These are phyloP conservation scores for Lonicera japonica DNA, from an alignment of 129 eudicot species.

Conservation along the genomic window DNA sequence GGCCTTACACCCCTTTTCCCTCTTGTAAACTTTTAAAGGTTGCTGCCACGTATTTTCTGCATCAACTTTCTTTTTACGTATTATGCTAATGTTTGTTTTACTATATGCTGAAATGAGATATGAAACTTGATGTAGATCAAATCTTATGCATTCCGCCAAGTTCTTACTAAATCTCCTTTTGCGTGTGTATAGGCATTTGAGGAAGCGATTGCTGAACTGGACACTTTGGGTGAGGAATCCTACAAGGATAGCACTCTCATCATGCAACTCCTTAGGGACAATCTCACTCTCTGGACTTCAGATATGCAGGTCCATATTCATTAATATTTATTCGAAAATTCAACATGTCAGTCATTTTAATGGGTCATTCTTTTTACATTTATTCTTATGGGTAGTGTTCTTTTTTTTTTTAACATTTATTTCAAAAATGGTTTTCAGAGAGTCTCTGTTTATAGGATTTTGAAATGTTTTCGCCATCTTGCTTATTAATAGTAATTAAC, in stretches of 20 bases:
- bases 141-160: background rate
- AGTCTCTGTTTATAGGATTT: too few species aligned
- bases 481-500: too few species aligned
- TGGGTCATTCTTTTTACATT: background rate
- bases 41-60: too few species aligned
- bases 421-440: background rate
- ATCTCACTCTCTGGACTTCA: slow-evolving; percentile 26
- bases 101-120: background rate
- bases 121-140: background rate
- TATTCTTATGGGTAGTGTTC: background rate
- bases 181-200: slow-evolving; percentile 14
- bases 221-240: slow-evolving; percentile 24
- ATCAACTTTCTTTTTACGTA: too few species aligned
- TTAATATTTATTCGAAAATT: background rate
- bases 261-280: slow-evolving; percentile 26
- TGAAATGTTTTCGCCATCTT: too few species aligned
- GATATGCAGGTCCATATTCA: slow-evolving; percentile 19
- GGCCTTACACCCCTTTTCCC: too few species aligned
- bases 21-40: too few species aligned
- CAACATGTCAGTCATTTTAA: background rate
- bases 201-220: slow-evolving; percentile 26
- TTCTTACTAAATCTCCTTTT: background rate
- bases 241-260: slow-evolving; percentile 26
- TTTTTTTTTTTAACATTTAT: background rate
- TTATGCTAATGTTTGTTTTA: background rate